Percentiles rank a stretch among this genome's conserved stretches.
Evolutionary conservation across 1,284 basidiomycete species (phyloP).

Genomic region (Caloboletus inedulis): DNA sequence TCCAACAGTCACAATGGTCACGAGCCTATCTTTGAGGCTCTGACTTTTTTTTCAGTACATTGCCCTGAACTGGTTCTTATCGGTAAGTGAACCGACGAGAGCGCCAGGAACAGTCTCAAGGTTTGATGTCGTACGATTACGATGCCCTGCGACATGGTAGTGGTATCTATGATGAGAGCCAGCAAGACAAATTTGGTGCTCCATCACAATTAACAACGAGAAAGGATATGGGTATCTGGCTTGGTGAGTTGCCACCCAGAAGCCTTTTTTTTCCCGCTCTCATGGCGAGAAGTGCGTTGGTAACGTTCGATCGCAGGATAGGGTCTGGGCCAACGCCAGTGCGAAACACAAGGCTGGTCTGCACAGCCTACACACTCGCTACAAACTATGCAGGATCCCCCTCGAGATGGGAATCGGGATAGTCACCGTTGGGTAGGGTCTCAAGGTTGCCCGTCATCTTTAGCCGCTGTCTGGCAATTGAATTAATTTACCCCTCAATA

Average conservation of each 20-base stretch:
- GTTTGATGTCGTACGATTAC: slow-evolving; percentile 30
- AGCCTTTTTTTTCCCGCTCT: slow-evolving; percentile 7
- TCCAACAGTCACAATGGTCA: slow-evolving; percentile 1
- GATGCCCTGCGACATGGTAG: slow-evolving; percentile 14
- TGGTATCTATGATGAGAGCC: slow-evolving; percentile 22
- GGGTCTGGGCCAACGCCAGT: slow-evolving; percentile 14
- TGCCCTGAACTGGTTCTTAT: not conserved
- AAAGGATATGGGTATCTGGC: slow-evolving; percentile 25
- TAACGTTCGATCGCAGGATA: slow-evolving; percentile 2
- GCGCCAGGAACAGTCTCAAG: slow-evolving; percentile 23
- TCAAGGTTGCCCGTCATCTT: slow-evolving; percentile 4
- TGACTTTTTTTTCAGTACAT: slow-evolving; percentile 3
- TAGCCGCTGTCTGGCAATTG: slow-evolving; percentile 14
- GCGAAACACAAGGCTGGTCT: slow-evolving; percentile 7
- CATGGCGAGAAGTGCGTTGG: slow-evolving; percentile 9
- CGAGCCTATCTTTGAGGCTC: not conserved
- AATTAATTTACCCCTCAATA: slow-evolving; percentile 32
- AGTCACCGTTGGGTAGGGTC: slow-evolving; percentile 14
- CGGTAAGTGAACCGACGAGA: slow-evolving; percentile 4
- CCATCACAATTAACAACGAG: slow-evolving; percentile 34
- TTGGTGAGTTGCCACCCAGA: slow-evolving; percentile 15
- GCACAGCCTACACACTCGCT: slow-evolving; percentile 12
- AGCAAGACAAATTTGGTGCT: slow-evolving; percentile 27
- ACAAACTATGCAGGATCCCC: not conserved
- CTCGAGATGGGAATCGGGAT: slow-evolving; percentile 14